Evolutionary conservation across 345 rosid genomes (phyloP).

Genomic region (Raphanus raphanistrum): DNA sequence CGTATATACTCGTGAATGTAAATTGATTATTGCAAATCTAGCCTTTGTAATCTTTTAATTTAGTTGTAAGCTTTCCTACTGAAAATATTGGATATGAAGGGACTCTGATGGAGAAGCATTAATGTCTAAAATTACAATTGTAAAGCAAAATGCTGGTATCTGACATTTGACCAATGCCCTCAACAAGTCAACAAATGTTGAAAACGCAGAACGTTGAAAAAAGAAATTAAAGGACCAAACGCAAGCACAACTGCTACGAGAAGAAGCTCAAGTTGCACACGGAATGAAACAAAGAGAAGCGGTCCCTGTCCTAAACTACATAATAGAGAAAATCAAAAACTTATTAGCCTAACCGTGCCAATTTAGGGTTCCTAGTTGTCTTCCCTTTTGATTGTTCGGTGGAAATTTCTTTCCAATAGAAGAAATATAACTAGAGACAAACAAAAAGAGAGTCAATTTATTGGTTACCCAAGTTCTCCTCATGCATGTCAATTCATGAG

Average conservation of each 20-base stretch:
- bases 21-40: not conserved
- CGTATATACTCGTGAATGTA: not conserved
- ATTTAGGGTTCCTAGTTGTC: slow-evolving; percentile 36
- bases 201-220: slow-evolving; percentile 7
- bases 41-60: not conserved
- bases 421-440: slow-evolving; percentile 1
- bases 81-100: too few relatives aligned
- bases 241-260: not conserved
- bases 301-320: not conserved
- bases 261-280: slow-evolving; percentile 39
- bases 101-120: too few relatives aligned
- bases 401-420: not conserved
- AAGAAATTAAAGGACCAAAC: not conserved
- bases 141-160: not conserved
- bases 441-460: slow-evolving; percentile 27
- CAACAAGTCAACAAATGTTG: not conserved
- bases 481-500: slow-evolving; percentile 17
- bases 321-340: slow-evolving; percentile 11
- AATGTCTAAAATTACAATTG: not conserved
- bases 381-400: not conserved
- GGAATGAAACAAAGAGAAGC: slow-evolving; percentile 19
- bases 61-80: not conserved
- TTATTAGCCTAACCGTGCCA: slow-evolving; percentile 32
- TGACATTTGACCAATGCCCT: not conserved
- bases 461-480: slow-evolving; percentile 24